phyloP scores from a whole-genome alignment of 2,329 filamentous ascomycete genomes.

The Trichophyton benhamiae region DNA sequence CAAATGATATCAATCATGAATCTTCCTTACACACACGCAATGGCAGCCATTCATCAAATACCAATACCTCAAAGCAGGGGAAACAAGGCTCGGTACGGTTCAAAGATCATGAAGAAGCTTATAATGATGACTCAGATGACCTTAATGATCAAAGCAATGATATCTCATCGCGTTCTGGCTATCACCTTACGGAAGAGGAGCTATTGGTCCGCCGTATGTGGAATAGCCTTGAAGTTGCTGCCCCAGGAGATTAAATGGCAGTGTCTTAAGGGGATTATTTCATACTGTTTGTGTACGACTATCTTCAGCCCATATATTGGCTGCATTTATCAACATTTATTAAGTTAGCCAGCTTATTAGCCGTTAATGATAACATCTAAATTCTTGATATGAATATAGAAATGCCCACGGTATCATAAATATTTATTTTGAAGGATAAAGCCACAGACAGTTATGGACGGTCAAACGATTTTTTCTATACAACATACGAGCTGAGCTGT shows the following conservation, averaged over 20 bases:
- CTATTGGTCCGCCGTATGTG: constrained; percentile 34
- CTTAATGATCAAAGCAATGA: constrained; percentile 9
- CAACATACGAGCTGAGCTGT: no score
- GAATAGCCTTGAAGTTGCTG: constrained; percentile 32
- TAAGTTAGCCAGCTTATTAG: background rate
- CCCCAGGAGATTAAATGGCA: constrained; percentile 17
- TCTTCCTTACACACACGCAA: background rate
- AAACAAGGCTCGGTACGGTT: constrained; percentile 21
- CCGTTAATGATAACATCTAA: background rate
- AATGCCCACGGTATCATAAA: no score
- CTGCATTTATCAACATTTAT: background rate
- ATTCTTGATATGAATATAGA: background rate
- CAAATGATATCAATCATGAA: background rate
- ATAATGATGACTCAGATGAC: constrained; percentile 7
- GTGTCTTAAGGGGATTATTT: background rate
- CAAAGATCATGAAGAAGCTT: constrained; percentile 23
- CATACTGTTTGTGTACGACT: background rate
- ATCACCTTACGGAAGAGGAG: constrained; percentile 23
- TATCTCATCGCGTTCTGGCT: constrained; percentile 16
- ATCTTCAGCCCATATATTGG: background rate
- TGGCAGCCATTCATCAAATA: constrained; percentile 5
- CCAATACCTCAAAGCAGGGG: constrained; percentile 16
- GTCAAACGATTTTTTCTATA: no score
- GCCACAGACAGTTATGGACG: no score
- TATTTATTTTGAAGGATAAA: no score